Evolutionary conservation across 2,329 filamentous ascomycete species (phyloP), one percentile per base, ranked within the genome.

Genomic region (Colletotrichum ledebouriae): DNA sequence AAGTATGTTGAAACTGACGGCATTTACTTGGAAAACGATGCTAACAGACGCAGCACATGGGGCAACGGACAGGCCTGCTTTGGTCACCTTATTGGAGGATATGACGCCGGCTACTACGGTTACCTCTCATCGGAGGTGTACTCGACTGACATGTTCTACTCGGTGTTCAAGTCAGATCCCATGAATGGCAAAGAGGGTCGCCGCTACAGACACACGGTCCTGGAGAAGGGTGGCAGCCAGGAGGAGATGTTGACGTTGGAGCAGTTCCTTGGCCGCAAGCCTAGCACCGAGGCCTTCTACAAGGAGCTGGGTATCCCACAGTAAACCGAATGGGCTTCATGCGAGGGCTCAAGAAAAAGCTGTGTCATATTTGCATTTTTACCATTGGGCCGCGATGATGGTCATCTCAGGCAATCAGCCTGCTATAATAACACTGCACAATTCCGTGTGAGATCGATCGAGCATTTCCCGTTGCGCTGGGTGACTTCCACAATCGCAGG

Each of bases 121-220:
- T 92, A 91, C 76, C 81, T 91, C 39, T 91, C 87, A 71, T 93
- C 90, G 1, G 87, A 93, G 77, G 93, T 96, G 17, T 96, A 94
- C 80, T 92, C 90, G 22, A 87, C 91, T 29, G 93, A 97, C 79
- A 95, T 97, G 92, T 97, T 95, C 84, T 89, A 93, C 80, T 87
- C 87, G 0, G 90, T 92, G 53, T 96, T 96, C 82, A 90, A 91
- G 82, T 84, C 87, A 73, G 85, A 94, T 76, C 93, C 93, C 0
- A 94, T 95, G 92, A 87, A 94, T 77, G 85, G 84, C 37, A 87
- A 86, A 72, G 88, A 94, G 76, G 93, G 93, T 1, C 85, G 92
- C 13, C 81, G 92, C 67, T 96, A 95, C 80, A 86, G 93, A 61
- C 90, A 94, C 78, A 92, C 89, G 0, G 92, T 96, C 22, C 82